phyloP scores from a whole-genome alignment of 768 basidiomycete genomes.

The Hygrophorus pudorinus region DNA sequence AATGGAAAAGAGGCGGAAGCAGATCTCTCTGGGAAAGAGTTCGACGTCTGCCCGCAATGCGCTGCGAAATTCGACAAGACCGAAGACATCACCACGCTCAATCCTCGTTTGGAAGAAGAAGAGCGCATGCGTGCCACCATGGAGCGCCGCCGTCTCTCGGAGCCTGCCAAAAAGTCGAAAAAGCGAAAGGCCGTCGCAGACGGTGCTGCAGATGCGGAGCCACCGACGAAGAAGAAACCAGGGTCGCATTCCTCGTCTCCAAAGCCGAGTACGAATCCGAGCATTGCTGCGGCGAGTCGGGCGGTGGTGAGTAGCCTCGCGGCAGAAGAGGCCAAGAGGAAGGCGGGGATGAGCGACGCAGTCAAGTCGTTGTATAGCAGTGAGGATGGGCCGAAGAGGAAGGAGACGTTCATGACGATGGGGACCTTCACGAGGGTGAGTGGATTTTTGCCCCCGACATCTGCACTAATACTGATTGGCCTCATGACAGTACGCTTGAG shows the following conservation, averaged over 20 bases:
- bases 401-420: slow-evolving; percentile 89
- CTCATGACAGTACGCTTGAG: slow-evolving; percentile 7
- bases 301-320: slow-evolving; percentile 66
- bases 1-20: slow-evolving; percentile 21
- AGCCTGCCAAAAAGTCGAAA: slow-evolving; percentile 50
- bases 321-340: slow-evolving; percentile 75
- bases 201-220: slow-evolving; percentile 23
- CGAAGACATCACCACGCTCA: slow-evolving; percentile 52
- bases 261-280: slow-evolving; percentile 38
- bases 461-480: background rate
- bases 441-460: too few relatives aligned
- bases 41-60: slow-evolving; percentile 72
- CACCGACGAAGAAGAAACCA: slow-evolving; percentile 37
- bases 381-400: slow-evolving; percentile 39
- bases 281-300: slow-evolving; percentile 46
- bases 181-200: slow-evolving; percentile 42
- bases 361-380: slow-evolving; percentile 75
- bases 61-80: slow-evolving; percentile 52
- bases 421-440: slow-evolving; percentile 86
- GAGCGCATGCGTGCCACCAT: slow-evolving; percentile 45
- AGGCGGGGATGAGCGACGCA: slow-evolving; percentile 75
- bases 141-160: slow-evolving; percentile 45
- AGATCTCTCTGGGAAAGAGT: slow-evolving; percentile 18
- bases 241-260: too few relatives aligned
- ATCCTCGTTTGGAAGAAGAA: slow-evolving; percentile 62